Evolutionary conservation across 176 grass and related monocot genomes (phyloP), one percentile per base, ranked within the genome.

Genomic region (Oryza brachyantha): DNA sequence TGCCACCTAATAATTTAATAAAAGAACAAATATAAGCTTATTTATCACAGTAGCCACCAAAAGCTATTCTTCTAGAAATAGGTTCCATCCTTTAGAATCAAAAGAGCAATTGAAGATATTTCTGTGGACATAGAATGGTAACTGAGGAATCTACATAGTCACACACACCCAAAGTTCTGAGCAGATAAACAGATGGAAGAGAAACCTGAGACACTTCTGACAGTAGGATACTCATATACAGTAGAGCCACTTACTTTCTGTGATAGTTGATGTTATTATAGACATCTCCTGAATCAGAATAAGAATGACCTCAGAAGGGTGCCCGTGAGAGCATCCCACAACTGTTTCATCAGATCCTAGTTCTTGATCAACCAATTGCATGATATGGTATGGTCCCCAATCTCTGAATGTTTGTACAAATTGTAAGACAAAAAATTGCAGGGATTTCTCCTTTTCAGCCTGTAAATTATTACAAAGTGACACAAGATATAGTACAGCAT

Each of bases 251-350:
- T 94, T 94, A 97, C 94, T 83, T 60, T 97, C 91, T 21, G 73
- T 55, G 52, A 97, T 81, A 77, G 81, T 81, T 72, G 94, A 84
- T 31, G 87, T 83, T 84, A 94, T 86, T 50, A 76, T 68, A 72
- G 89, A 88, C 74, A 97, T 89, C 72, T 97, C 89, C 67, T 97
- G 94, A 77, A 94, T 91, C 55, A 97, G 71, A 86, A 92, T 92
- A 79, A 97, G 91, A 70, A 90, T 91, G 55, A 94, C 80, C 68
- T 97, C 86, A 43, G 94, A 84, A 68, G 94, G 94, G 88, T 97
- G 94, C 37, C 91, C 94, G 3, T 42, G 42, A 77, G 82, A 94
- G 89, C 94, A 97, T 86, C 94, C 91, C 41, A 84, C 32, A 64
- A 92, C 48, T 78, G 68, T 90, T 84, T 88, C 89, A 66, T 92